Evolutionary conservation across 2,329 filamentous ascomycete species (phyloP).

Genomic region (Plectosphaerella plurivora): DNA sequence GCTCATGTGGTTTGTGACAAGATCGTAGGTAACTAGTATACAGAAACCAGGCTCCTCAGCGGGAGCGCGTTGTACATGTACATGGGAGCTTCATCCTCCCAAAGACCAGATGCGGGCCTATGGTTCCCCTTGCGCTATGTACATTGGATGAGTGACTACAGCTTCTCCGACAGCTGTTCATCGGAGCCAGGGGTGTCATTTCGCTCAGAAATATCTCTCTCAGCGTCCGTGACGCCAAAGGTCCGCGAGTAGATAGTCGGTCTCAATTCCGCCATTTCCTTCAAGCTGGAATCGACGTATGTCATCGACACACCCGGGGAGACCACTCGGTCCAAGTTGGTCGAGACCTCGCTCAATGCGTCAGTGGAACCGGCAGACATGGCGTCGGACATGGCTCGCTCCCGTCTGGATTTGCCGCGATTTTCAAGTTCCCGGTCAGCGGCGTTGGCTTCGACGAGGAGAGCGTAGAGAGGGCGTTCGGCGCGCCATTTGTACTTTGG

Average conservation of each 20-base stretch:
- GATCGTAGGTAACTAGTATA: too few species aligned
- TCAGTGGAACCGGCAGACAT: not conserved
- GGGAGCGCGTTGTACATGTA: too few species aligned
- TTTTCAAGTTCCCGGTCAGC: constrained; percentile 4
- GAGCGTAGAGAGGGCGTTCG: constrained; percentile 4
- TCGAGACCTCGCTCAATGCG: not conserved
- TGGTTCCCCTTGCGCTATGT: too few species aligned
- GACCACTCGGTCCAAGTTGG: not conserved
- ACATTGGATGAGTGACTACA: too few species aligned
- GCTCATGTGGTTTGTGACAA: too few species aligned
- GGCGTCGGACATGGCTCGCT: not conserved
- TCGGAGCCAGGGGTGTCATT: too few species aligned
- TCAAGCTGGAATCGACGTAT: not conserved
- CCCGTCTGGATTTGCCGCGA: not conserved
- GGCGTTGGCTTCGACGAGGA: constrained; percentile 2
- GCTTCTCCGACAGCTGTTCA: too few species aligned
- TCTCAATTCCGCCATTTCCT: not conserved
- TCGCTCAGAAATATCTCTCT: not conserved
- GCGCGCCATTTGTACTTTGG: not conserved
- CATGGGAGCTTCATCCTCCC: too few species aligned
- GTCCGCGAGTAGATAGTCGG: not conserved
- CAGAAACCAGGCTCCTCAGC: too few species aligned
- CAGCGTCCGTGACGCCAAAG: not conserved
- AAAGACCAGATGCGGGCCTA: too few species aligned
- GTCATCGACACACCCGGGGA: not conserved